Conservation (phyloP, 257 asterid species). For the Knoxia roxburghii region DNA sequence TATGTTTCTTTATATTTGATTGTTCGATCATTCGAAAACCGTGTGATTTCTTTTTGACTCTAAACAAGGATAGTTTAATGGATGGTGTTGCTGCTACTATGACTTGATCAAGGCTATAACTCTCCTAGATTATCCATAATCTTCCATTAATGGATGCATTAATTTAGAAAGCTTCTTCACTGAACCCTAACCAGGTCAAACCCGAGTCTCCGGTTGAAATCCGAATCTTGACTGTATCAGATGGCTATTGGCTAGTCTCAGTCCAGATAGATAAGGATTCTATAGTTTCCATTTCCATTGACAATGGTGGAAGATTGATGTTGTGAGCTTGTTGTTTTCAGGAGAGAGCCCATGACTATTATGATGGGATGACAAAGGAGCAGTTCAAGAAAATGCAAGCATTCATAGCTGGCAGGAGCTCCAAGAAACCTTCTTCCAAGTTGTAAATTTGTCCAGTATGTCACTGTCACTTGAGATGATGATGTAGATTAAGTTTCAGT, state of each 20-base stretch:
- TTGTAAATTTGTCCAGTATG: conserved; percentile 27
- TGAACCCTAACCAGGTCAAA: too few species aligned
- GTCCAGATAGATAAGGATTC: too few species aligned
- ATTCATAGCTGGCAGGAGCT: conserved; percentile 64
- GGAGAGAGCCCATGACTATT: conserved; percentile 86
- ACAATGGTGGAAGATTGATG: background rate
- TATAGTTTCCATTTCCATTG: too few species aligned
- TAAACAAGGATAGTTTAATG: background rate
- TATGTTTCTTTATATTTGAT: background rate
- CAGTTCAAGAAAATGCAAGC: conserved; percentile 94
- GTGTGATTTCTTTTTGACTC: background rate
- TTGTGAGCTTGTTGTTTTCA: conserved; percentile 23
- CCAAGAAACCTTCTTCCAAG: conserved; percentile 61
- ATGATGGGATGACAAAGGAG: conserved; percentile 77
- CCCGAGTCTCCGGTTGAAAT: too few species aligned
- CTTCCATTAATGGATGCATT: too few species aligned
- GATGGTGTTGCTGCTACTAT: background rate
- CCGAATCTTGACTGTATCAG: too few species aligned
- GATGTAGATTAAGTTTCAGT: conserved; percentile 12
- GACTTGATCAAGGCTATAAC: too few species aligned
- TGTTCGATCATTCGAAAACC: background rate
- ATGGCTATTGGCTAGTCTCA: too few species aligned
- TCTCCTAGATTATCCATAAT: too few species aligned
- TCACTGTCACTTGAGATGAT: background rate
- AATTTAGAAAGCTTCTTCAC: too few species aligned